Evolutionary conservation across 1,284 basidiomycete genomes (phyloP).

Genomic region (Dichomitus squalens): DNA sequence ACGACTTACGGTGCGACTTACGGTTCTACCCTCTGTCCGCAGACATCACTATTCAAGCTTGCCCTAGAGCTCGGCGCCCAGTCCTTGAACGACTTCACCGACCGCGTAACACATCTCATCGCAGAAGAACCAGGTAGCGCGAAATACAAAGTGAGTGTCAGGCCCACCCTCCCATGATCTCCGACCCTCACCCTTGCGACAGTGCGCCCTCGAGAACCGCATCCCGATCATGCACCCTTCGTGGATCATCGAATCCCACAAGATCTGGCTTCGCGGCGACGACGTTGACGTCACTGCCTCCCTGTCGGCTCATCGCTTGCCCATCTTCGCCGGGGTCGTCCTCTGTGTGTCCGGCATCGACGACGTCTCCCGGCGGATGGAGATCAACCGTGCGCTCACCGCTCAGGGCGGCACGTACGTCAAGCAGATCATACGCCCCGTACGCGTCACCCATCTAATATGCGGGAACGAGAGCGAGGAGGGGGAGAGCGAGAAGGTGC

Average conservation of each 20-base stretch:
- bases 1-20: no score
- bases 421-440: constrained; percentile 66
- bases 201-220: constrained; percentile 76
- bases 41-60: constrained; percentile 71
- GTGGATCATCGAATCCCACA: constrained; percentile 71
- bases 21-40: no score
- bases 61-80: constrained; percentile 77
- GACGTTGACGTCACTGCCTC: constrained; percentile 67
- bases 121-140: constrained; percentile 68
- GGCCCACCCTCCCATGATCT: constrained; percentile 18
- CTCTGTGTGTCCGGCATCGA: constrained; percentile 71
- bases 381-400: constrained; percentile 59
- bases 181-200: constrained; percentile 22
- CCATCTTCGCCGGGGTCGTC: constrained; percentile 63
- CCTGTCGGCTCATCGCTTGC: constrained; percentile 56
- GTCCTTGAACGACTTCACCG: constrained; percentile 68
- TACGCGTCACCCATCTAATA: constrained; percentile 68
- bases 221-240: constrained; percentile 74
- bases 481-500: constrained; percentile 66
- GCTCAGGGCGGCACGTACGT: constrained; percentile 58
- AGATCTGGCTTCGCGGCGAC: constrained; percentile 76
- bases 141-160: constrained; percentile 62
- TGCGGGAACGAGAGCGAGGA: constrained; percentile 49
- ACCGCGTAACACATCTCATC: constrained; percentile 80
- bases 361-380: constrained; percentile 50